These are phyloP conservation scores for Cryptococcus neoformans DNA, from an alignment of 1,284 basidiomycete genomes.

Conservation along the genomic window DNA sequence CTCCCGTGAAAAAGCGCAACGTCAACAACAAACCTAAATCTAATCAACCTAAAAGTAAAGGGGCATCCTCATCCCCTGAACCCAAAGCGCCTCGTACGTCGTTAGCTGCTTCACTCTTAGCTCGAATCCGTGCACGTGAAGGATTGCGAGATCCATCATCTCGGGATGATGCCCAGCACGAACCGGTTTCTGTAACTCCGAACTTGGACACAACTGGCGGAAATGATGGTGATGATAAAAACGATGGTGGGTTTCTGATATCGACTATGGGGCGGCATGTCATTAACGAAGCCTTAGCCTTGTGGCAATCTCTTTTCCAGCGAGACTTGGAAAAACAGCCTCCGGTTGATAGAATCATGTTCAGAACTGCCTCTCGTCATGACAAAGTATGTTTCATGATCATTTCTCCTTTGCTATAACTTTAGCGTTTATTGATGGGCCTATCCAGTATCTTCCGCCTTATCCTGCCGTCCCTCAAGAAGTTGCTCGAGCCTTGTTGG, in stretches of 20 bases:
- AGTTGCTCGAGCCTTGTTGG: conserved; percentile 24
- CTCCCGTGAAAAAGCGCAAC: not conserved
- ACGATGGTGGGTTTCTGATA: too few species aligned
- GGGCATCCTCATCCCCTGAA: not conserved
- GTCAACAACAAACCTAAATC: not conserved
- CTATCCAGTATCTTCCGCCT: conserved; percentile 31
- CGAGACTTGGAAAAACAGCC: not conserved
- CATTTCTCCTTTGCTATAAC: not conserved
- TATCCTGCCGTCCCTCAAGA: conserved; percentile 8
- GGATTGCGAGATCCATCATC: too few species aligned
- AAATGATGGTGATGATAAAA: not conserved
- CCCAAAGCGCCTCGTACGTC: not conserved
- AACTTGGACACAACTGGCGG: too few species aligned
- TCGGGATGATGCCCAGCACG: too few species aligned
- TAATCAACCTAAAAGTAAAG: conserved; percentile 1
- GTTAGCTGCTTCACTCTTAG: not conserved
- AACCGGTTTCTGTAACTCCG: too few species aligned
- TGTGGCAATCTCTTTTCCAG: too few species aligned
- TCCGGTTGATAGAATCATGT: conserved; percentile 26
- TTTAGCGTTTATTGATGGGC: not conserved
- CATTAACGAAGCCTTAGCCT: too few species aligned
- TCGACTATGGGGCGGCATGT: too few species aligned
- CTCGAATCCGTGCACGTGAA: too few species aligned
- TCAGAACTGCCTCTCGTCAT: conserved; percentile 22
- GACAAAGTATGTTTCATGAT: not conserved